Percentiles rank a stretch among this genome's conserved stretches.
phyloP scores from a whole-genome alignment of 176 grass and related monocot genomes.

The Ampelocalamus luodianensis region DNA sequence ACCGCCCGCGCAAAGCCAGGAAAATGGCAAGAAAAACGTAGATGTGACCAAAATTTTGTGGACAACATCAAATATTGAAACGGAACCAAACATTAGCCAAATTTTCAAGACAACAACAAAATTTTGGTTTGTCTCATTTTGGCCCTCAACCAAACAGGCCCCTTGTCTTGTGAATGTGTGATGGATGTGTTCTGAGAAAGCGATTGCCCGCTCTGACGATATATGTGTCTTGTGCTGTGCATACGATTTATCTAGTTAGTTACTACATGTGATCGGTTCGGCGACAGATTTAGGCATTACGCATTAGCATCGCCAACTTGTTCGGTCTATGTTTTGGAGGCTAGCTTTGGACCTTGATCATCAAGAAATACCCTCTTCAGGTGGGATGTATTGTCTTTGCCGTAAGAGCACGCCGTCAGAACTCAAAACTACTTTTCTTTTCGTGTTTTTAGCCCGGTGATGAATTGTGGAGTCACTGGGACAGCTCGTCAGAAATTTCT shows the following conservation, averaged over 20 bases:
- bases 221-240: neutral
- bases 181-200: neutral
- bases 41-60: no score
- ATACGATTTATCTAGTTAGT: neutral
- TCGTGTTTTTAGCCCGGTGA: neutral
- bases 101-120: no score
- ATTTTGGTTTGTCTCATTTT: no score
- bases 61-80: no score
- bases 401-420: no score
- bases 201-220: neutral
- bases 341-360: neutral
- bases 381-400: neutral
- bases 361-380: neutral
- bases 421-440: no score
- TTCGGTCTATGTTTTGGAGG: neutral
- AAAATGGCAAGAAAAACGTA: no score
- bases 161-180: neutral
- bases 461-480: neutral
- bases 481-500: neutral
- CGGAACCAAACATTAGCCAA: no score
- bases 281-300: neutral
- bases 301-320: neutral
- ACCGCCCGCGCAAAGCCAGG: no score
- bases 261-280: neutral
- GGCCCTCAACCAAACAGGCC: no score